Evolutionary conservation across 2,329 filamentous ascomycete species (phyloP).

Genomic region (Colletotrichum musicola): DNA sequence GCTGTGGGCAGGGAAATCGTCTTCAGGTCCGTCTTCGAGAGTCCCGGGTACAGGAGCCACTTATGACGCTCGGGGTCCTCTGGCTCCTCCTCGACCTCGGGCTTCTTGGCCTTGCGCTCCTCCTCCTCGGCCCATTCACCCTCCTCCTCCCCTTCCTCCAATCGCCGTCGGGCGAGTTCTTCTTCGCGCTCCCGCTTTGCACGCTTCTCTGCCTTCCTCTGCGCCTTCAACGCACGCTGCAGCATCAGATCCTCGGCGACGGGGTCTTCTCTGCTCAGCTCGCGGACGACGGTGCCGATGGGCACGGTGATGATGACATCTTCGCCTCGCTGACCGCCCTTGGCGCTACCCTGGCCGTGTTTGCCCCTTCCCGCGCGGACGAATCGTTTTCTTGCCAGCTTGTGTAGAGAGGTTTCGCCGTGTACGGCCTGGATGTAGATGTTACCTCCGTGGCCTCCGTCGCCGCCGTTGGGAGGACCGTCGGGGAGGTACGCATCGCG

Average conservation of each 20-base stretch:
- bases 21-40: constrained; percentile 76
- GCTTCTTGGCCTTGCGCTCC: constrained; percentile 11
- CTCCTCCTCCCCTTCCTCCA: constrained; percentile 33
- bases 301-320: constrained; percentile 92
- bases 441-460: constrained; percentile 91
- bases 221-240: constrained; percentile 32
- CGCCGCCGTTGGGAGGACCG: constrained; percentile 93
- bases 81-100: constrained; percentile 46
- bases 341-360: constrained; percentile 80
- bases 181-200: constrained; percentile 25
- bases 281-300: constrained; percentile 89
- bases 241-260: constrained; percentile 71
- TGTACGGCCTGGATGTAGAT: constrained; percentile 94
- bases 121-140: constrained; percentile 22
- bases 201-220: constrained; percentile 32
- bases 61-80: constrained; percentile 72
- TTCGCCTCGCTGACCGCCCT: constrained; percentile 83
- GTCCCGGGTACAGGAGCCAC: constrained; percentile 88
- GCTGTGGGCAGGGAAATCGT: constrained; percentile 63
- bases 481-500: constrained; percentile 91
- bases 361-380: constrained; percentile 81
- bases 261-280: constrained; percentile 84
- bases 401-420: constrained; percentile 93
- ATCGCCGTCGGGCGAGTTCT: constrained; percentile 35
- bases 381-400: constrained; percentile 82